Base-by-base conservation (phyloP, 306 rosid species). In the Dalbergia cochinchinensis region DNA sequence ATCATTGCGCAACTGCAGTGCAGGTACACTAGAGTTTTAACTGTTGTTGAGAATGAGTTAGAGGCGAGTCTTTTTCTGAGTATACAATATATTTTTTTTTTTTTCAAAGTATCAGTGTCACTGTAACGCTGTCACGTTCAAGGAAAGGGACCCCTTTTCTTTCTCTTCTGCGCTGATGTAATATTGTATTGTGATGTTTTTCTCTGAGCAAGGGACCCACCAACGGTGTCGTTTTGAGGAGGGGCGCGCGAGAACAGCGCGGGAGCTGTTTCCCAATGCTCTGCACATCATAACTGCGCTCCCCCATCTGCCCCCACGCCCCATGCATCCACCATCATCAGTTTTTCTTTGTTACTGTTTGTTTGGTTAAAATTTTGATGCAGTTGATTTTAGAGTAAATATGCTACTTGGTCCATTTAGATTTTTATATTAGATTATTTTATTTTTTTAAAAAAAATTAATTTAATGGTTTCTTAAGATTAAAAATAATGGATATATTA, bases 221-320 rank as follows among this genome's bases (percentile, higher is more conserved):
- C 20, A 59, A 65, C 70, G 76, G 65, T 75, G 77, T 86, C 70
- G 68, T 75, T 82, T 83, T 20, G 31, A 14, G 44, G 78, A 39
- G 71, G 54, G 74, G 57, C 89, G 89, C 89, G 86, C 86, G 89
- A 73, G 78, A 86, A 82, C 85, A 58, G 74, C 86, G 89, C 89
- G 82, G 65, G 89, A 79, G 89, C 80, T 86, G 89, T 79, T 86
- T 86, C 89, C 89, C 89, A 79, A 86, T 76, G 86, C 82, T 47
- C 82, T 55, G 88, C 73, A 68, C 54, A 5, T 26, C 69, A 62
- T 51, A 70, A 11, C 73, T 55, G 22, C 78, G 31, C 72, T 33
- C 62, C 37, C 19, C 39, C 3, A 6, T 19, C 72, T 48, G 64
- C 34, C 78, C 71, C 73, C 81, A 37, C 65, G 3, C 35, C n/a